Evolutionary conservation across 257 asterid genomes (phyloP), one percentile per base, ranked within the genome.

Genomic region (Linderniella brevidens): DNA sequence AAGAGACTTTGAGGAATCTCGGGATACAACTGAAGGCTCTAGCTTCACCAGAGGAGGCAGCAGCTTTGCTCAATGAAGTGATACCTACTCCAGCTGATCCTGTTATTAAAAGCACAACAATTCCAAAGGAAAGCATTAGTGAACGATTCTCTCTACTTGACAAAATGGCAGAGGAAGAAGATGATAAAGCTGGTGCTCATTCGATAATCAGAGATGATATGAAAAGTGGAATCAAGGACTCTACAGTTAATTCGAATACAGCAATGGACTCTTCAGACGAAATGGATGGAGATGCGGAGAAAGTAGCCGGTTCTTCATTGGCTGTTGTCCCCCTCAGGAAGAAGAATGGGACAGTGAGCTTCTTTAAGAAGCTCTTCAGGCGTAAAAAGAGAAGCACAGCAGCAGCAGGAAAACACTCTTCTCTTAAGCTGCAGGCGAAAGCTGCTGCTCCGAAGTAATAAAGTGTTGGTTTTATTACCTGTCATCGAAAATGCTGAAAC

Each of bases 1-100:
- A 87, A 61, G 86, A 83, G 75, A 80, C 97, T 39, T 71, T 87
- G 60, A 55, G 71, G 41, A 80, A 78, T 70, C 77, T 78, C 32
- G 95, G 93, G 58, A 87, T 74, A 73, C 95, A 83, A 58, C 65
- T 87, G 70, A 80, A 83, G 67, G 92, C 92, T 46, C 46, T 87
- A 79, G 76, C 93, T 61, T 69, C 79, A 45, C 79, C 92, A 3
- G 53, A 41, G 40, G 88, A 73, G 32, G 69, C 70, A 37, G 65
- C 72, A 55, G 63, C 69, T 46, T 72, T 64, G 19, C 72, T 70
- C 58, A 78, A 67, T 86, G 68, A 79, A 81, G 68, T 76, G 60
- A 51, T 64, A 8, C 69, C 74, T 35, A 49, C 62, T 37, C 59
- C 68, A 19, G 38, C 70, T 39, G 42, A 44, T 50, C 41, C 41